Evolutionary conservation across 768 basidiomycete genomes (phyloP).

Genomic region (Cystobasidium ongulense): DNA sequence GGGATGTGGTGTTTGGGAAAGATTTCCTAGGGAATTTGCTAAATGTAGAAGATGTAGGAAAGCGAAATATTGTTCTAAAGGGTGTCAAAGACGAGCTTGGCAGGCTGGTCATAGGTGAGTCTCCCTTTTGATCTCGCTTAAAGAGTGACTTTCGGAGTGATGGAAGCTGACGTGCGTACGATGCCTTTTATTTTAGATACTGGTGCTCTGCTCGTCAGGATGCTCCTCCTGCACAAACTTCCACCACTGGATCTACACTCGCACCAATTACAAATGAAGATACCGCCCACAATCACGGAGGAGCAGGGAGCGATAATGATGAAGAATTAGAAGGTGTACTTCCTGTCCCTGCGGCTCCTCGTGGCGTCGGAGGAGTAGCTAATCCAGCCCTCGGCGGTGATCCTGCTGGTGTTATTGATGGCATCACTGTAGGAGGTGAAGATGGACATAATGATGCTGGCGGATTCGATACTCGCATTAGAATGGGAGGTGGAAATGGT

Average conservation of each 20-base stretch:
- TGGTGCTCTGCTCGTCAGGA: constrained; percentile 29
- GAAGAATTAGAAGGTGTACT: neutral
- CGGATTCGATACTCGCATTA: neutral
- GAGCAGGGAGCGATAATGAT: neutral
- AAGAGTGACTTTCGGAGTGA: neutral
- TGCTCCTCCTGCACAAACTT: constrained; percentile 15
- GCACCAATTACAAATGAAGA: neutral
- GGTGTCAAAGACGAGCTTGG: constrained; percentile 94
- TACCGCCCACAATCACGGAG: neutral
- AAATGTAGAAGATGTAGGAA: constrained; percentile 93
- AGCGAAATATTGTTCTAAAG: constrained; percentile 97
- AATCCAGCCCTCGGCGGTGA: neutral
- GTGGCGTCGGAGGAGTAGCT: neutral
- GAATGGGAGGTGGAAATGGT: constrained; percentile 1
- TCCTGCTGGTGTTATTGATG: neutral
- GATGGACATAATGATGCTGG: neutral
- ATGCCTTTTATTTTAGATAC: too few species aligned
- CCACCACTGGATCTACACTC: neutral
- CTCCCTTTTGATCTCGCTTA: neutral
- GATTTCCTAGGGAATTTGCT: constrained; percentile 84
- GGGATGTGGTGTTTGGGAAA: constrained; percentile 93
- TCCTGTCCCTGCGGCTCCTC: neutral
- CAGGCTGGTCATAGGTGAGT: constrained; percentile 85
- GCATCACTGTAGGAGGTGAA: constrained; percentile 1
- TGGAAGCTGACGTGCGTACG: too few species aligned